Evolutionary conservation across 768 basidiomycete genomes (phyloP).

Genomic region (Naganishia friedmannii): DNA sequence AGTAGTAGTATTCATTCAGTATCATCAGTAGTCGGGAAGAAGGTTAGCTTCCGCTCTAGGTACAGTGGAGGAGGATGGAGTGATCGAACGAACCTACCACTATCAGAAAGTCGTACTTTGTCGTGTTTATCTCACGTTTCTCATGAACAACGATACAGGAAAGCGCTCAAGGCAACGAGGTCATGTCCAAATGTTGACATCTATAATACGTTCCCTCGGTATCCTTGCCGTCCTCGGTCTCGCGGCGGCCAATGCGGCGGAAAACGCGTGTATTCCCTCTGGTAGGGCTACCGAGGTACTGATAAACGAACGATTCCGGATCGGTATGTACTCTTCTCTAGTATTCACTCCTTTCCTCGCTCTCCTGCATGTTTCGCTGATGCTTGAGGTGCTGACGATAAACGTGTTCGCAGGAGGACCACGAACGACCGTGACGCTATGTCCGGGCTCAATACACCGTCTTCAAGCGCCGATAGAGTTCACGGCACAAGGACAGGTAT

Average conservation of each 20-base stretch:
- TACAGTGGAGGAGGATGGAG: no score
- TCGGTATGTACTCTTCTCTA: not conserved
- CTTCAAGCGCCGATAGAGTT: slow-evolving; percentile 46
- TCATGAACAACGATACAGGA: no score
- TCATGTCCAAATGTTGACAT: not conserved
- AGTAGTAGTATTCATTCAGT: no score
- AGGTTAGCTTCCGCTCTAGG: not conserved
- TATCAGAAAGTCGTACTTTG: no score
- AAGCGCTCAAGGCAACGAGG: no score
- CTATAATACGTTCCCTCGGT: not conserved
- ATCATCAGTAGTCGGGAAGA: no score
- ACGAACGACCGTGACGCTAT: slow-evolving; percentile 46
- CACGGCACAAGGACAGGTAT: slow-evolving; percentile 46
- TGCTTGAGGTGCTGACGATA: no score
- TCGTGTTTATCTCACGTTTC: no score
- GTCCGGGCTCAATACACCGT: slow-evolving; percentile 48
- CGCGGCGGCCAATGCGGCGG: not conserved
- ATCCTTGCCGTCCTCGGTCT: not conserved
- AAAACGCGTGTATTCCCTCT: slow-evolving; percentile 7
- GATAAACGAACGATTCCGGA: slow-evolving; percentile 25
- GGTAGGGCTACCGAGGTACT: slow-evolving; percentile 17
- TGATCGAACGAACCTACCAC: no score
- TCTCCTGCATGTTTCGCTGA: no score
- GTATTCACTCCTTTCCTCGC: not conserved
- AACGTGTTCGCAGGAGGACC: slow-evolving; percentile 38